phyloP scores from a whole-genome alignment of 164 flowering plant genomes.

The Umbellularia californica region DNA sequence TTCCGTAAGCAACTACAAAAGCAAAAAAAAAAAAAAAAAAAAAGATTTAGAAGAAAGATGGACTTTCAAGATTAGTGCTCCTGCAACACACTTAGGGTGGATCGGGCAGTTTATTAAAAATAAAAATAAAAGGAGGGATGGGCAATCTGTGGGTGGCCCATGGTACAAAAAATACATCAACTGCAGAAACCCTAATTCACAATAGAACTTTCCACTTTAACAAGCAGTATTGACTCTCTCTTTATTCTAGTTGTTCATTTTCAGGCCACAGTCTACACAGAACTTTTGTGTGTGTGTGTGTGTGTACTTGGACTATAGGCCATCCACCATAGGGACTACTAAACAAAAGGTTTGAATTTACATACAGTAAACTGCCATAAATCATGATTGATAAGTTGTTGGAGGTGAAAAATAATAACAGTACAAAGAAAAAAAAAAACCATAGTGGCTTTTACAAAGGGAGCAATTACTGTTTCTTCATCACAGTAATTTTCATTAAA shows the following conservation, averaged over 20 bases:
- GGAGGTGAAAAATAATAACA: too few relatives aligned
- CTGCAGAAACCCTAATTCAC: not conserved
- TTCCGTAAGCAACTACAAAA: slow-evolving; percentile 83
- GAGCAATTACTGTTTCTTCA: not conserved
- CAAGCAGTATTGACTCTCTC: not conserved
- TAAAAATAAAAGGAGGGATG: not conserved
- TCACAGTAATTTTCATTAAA: too few relatives aligned
- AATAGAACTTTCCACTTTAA: not conserved
- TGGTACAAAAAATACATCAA: not conserved
- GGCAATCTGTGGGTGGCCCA: not conserved
- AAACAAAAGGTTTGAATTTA: not conserved
- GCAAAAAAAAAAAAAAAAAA: too few relatives aligned
- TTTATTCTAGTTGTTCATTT: not conserved
- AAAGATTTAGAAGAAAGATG: not conserved
- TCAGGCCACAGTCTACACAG: not conserved
- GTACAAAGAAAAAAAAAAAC: too few relatives aligned
- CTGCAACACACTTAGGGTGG: not conserved
- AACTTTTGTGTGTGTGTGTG: too few relatives aligned
- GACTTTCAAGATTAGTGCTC: not conserved
- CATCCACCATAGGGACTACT: not conserved
- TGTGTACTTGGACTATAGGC: not conserved
- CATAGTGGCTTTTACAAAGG: not conserved
- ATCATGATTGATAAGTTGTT: not conserved
- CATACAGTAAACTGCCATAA: not conserved
- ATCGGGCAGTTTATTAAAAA: not conserved